Evolutionary conservation across 2,329 filamentous ascomycete species (phyloP), one percentile per base, ranked within the genome.

Genomic region (Epichloe glyceriae): DNA sequence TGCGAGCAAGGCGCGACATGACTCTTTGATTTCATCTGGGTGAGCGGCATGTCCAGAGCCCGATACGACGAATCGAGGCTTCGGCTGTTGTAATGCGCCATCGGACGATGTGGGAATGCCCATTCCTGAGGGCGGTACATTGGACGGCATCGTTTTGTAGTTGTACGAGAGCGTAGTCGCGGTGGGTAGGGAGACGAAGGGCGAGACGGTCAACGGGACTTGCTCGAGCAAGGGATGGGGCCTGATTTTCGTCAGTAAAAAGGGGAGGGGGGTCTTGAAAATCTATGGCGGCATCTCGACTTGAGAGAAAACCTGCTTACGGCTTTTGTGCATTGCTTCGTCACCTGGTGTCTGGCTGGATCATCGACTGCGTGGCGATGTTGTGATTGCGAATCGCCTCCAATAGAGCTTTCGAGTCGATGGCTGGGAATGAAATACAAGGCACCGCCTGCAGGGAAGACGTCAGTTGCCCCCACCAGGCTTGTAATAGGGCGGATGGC

Each of bases 81-180:
- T 84, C n/a, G 68, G 55, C 61, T 68, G 56, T 54, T 59, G 54
- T 54, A 63, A 54, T 54, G 64, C 52, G 57, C 61, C 52, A 62
- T 68, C 57, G 61, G 67, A 62, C 19, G 67, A 63, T 14, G 65
- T 66, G 19, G 64, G 60, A 26, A 70, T 62, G 50, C 64, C 65
- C 20, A 68, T 54, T 26, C 61, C 57, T 2, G 67, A 66, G 3
- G 67, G 61, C 2, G 93, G 91, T 0, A 97, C 79, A 2, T 88
- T 86, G 1, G 88, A 91, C 0, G 91, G 88, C 63, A 97, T 84
- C 11, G 82, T 78, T 64, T 90, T 91, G 77, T 96, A 97, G 59
- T 88, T 95, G 73, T 97, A 97, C 22, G 93, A 91, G 7, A 98
- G 80, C 0, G 90, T 95, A 19, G 90, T 86, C 26, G 91, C 85